phyloP scores from a whole-genome alignment of 208 protist species.

The Plasmodiophora brassicae region DNA sequence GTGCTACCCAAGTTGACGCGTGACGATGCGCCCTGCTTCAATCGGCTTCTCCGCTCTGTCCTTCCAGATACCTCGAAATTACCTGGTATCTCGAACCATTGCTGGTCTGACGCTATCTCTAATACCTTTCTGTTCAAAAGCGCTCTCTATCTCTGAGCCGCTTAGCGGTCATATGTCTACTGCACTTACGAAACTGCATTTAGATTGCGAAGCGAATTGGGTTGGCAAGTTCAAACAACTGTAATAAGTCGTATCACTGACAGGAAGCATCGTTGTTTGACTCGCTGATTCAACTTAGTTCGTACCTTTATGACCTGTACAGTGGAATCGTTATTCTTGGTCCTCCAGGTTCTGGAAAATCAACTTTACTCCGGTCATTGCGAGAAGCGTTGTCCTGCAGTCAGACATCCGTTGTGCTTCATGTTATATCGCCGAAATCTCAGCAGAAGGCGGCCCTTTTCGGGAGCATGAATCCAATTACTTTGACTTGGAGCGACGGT shows the following conservation, averaged over 20 bases:
- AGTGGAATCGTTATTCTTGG: conserved; percentile 99
- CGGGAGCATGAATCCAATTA: conserved; percentile 88
- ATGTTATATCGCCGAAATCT: conserved; percentile 97
- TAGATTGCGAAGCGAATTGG: conserved; percentile 67
- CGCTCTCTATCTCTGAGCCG: too few species aligned
- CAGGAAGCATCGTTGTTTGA: neutral
- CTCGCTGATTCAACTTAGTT: neutral
- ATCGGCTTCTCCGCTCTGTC: conserved; percentile 86
- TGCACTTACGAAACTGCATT: neutral
- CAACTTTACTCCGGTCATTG: conserved; percentile 83
- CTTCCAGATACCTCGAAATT: conserved; percentile 74
- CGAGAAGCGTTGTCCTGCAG: conserved; percentile 81
- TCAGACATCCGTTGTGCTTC: conserved; percentile 73
- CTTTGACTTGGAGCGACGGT: conserved; percentile 98
- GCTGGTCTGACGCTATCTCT: neutral
- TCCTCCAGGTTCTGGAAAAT: conserved; percentile 94
- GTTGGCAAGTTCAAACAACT: conserved; percentile 94
- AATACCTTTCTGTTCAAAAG: too few species aligned
- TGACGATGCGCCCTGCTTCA: conserved; percentile 86
- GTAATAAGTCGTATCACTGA: too few species aligned
- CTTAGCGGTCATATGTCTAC: too few species aligned
- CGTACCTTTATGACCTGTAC: conserved; percentile 73
- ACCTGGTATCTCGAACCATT: neutral
- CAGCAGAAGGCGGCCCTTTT: conserved; percentile 95
- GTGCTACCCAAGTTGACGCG: conserved; percentile 94